Base-by-base conservation (phyloP, 176 grass and related monocot genomes). In the Eragrostis nindensis region DNA sequence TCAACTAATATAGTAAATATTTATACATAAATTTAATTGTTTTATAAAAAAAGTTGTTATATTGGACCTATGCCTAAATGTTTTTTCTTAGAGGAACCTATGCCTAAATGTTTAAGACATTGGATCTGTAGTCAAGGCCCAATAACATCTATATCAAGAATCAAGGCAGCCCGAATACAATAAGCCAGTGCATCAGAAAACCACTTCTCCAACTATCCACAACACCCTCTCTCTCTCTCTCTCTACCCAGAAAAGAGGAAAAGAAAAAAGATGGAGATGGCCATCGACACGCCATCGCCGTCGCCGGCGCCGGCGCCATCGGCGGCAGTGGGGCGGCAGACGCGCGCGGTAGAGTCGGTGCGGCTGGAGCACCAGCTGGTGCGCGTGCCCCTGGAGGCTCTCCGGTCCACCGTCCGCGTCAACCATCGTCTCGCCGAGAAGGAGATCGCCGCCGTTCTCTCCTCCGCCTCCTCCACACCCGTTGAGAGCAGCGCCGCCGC, bases 341-440 rank as follows among this genome's bases (percentile, higher is more conserved):
- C 76, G 44, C 91, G 82, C 36, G 78, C 94, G 78, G 83, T 82
- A 7, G 97, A 99, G 76, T 84, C 88, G 24, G 89, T 88, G 69
- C 92, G 90, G 53, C 80, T 99, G 43, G 97, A 99, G 84, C 86
- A 93, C 61, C 97, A 99, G 85, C 80, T 99, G 41, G 69, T 95
- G 80, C 90, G 91, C 44, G 93, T 99, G 68, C 97, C 97, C 21
- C 68, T 99, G 38, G 97, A 99, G 86, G 89, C 88, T 10, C 79
- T 99, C 36, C 89, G 86, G 82, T 91, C 90, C 79, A 88, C 97
- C 76, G 80, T 88, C 62, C 82, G 97, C 78, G 40, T 87, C 42
- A 76, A 87, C 39, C 73, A 96, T 54, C 97, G 97, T 72, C 73
- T 85, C 75, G 85, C 92, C 57, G 93, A 99, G 89, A 95, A 91